These are phyloP conservation scores for Microcyclosporella mali DNA, from an alignment of 2,329 filamentous ascomycete genomes.

Conservation along the genomic window DNA sequence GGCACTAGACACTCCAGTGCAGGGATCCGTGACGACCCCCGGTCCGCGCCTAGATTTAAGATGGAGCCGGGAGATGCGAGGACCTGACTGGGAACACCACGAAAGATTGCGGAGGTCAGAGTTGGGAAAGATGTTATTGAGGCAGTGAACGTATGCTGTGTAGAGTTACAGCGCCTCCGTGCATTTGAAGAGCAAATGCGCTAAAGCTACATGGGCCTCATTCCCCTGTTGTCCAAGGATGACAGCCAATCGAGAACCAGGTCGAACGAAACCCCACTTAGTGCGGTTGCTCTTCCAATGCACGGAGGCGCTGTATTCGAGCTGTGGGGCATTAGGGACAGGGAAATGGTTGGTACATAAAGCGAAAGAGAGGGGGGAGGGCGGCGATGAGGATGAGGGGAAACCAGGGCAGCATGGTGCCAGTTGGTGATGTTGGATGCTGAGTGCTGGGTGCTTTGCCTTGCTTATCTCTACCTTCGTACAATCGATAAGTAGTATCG, in stretches of 20 bases:
- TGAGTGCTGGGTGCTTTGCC: too few species aligned
- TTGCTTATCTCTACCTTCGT: too few species aligned
- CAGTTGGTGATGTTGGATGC: slow-evolving; percentile 1
- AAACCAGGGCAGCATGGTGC: too few species aligned
- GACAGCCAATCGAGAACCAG: not conserved
- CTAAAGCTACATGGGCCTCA: not conserved
- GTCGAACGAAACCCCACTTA: too few species aligned
- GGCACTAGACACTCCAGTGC: slow-evolving; percentile 28
- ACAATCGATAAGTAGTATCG: too few species aligned
- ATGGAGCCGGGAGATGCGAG: slow-evolving; percentile 28
- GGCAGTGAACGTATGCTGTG: slow-evolving; percentile 25
- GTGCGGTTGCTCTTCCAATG: too few species aligned
- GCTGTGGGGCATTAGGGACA: too few species aligned
- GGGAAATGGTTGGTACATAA: too few species aligned
- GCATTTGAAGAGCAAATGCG: slow-evolving; percentile 1
- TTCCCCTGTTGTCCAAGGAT: not conserved
- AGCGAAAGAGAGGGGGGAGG: slow-evolving; percentile 6
- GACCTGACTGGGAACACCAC: slow-evolving; percentile 26
- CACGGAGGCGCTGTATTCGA: too few species aligned
- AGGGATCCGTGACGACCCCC: slow-evolving; percentile 30
- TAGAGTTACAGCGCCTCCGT: slow-evolving; percentile 23
- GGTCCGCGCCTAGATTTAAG: slow-evolving; percentile 34
- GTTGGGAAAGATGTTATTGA: slow-evolving; percentile 20
- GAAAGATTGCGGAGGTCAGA: slow-evolving; percentile 20
- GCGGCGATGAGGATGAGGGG: slow-evolving; percentile 4